Evolutionary conservation across 176 grass and related monocot genomes (phyloP).

Genomic region (Cenchrus americanus): DNA sequence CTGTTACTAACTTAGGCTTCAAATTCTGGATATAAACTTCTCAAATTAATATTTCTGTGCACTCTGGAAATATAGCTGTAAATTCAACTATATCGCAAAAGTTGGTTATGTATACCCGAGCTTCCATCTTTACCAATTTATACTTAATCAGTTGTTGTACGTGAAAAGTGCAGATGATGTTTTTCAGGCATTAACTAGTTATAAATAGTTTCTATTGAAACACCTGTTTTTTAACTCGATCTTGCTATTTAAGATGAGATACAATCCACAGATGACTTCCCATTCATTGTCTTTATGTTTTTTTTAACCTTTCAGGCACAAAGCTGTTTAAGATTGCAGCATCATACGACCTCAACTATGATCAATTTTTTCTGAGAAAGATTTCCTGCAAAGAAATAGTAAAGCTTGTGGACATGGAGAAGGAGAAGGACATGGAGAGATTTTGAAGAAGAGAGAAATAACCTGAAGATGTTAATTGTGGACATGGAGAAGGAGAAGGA

Average conservation of each 20-base stretch:
- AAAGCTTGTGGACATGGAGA: no score
- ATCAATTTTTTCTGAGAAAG: not conserved
- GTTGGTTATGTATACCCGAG: no score
- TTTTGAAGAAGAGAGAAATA: not conserved
- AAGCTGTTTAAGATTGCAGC: conserved; percentile 12
- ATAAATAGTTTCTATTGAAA: no score
- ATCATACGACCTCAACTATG: not conserved
- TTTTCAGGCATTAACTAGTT: no score
- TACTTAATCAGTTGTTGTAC: no score
- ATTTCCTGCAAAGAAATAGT: no score
- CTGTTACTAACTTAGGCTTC: not conserved
- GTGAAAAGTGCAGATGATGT: no score
- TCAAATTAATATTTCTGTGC: no score
- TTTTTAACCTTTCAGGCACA: not conserved
- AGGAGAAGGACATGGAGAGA: no score
- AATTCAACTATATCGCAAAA: no score
- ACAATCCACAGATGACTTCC: not conserved
- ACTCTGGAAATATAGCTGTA: no score
- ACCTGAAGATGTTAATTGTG: conserved; percentile 43
- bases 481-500: conserved; percentile 44
- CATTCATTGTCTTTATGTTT: not conserved
- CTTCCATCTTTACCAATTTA: no score
- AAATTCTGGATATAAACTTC: not conserved
- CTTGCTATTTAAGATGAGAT: not conserved
- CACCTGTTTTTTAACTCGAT: not conserved